These are phyloP conservation scores for Xylaria polymorpha DNA, from an alignment of 2,329 filamentous ascomycete species.

Conservation along the genomic window DNA sequence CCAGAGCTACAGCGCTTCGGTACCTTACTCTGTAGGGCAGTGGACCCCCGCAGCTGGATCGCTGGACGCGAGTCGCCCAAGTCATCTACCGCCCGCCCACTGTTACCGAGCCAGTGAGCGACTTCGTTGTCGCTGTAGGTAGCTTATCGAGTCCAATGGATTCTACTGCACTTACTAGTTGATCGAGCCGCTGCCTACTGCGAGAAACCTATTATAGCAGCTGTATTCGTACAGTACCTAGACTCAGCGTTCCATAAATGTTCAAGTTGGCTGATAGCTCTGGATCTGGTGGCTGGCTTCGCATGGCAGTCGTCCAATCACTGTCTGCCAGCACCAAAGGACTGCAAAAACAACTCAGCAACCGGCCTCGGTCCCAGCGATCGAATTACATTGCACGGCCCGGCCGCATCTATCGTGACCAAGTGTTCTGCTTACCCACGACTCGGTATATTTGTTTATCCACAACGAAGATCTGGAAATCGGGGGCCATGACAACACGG, in stretches of 20 bases:
- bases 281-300: conserved; percentile 36
- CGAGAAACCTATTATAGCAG: conserved; percentile 28
- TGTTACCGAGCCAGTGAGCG: conserved; percentile 16
- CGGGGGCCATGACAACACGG: conserved; percentile 12
- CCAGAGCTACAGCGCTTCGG: conserved; percentile 36
- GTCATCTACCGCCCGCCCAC: conserved; percentile 30
- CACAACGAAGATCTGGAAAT: conserved; percentile 10
- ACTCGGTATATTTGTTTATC: conserved; percentile 18
- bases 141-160: conserved; percentile 23
- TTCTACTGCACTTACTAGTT: not conserved
- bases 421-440: not conserved
- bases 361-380: conserved; percentile 21
- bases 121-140: conserved; percentile 8
- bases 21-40: conserved; percentile 7
- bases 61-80: conserved; percentile 35
- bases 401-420: conserved; percentile 31
- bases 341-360: conserved; percentile 37
- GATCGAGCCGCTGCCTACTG: conserved; percentile 31
- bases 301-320: conserved; percentile 37
- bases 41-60: conserved; percentile 11
- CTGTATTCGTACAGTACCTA: not conserved
- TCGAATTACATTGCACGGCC: conserved; percentile 22
- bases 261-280: conserved; percentile 4
- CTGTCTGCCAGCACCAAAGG: conserved; percentile 33
- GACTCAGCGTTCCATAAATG: conserved; percentile 15